Base-by-base conservation (phyloP, 108 stramenopile genomes). In the Aurantiochytrium sp. region DNA sequence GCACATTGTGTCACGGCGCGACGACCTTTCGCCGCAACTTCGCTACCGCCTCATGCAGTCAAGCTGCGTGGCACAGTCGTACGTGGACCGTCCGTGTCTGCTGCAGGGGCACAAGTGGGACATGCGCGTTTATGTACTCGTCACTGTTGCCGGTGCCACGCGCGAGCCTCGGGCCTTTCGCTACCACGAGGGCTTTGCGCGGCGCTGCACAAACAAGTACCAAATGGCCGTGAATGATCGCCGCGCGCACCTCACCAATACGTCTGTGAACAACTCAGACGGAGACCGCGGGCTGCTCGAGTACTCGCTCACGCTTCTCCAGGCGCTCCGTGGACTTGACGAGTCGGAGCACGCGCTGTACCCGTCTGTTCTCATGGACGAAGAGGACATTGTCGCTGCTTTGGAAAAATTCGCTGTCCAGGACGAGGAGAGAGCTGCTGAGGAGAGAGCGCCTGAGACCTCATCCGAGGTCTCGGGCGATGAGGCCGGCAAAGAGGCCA, bases 161-260 rank as follows among this genome's bases (percentile, higher is more conserved):
- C 76, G 51, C 49, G 76, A 83, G 49, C 76, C 76, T 12, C 6
- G 51, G 45, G 76, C 76, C n/a, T 83, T 53, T 23, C 76, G 51
- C 45, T 83, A 83, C 51, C 49, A 83, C 28, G 76, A 83, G 19
- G 76, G 76, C 76, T 83, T 83, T 83, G 76, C 76, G 45, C 45
- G 76, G 19, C 45, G 76, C 49, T 83, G 76, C 76, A 53, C 14
- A 2, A 83, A 83, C 49, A 53, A 53, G n/a, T 83, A 83, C 76
- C 25, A 47, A 45, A 47, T 12, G n/a, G 76, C 19, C 1, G n/a
- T 16, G 16, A 83, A 53, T 23, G 76, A 83, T 18, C 76, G 76
- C 49, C 49, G 51, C 25, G 51, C 76, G 12, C 76, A 83, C n/a
- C 45, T 83, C 25, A 83, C 76, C 6, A 83, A 83, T 4, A 83